phyloP scores from a whole-genome alignment of 148 eudicot genomes.

The Selenicereus undatus region DNA sequence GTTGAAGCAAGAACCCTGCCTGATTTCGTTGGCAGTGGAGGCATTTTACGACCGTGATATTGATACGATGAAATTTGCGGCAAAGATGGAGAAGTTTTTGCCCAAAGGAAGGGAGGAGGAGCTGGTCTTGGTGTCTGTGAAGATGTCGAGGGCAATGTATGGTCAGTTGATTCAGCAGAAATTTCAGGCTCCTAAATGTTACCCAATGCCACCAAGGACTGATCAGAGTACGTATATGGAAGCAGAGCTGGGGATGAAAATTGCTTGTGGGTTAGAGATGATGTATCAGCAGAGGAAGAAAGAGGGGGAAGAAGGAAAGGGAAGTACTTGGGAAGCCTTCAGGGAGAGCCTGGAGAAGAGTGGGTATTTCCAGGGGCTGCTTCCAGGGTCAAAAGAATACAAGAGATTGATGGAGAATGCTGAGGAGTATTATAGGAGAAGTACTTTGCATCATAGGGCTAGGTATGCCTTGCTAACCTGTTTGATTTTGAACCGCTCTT shows the following conservation, averaged over 20 bases:
- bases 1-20: constrained; percentile 64
- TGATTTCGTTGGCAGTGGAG: constrained; percentile 73
- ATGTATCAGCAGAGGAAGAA: constrained; percentile 69
- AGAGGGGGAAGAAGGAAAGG: constrained; percentile 74
- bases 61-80: constrained; percentile 78
- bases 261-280: constrained; percentile 93
- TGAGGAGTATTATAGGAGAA: constrained; percentile 67
- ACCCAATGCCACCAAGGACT: constrained; percentile 66
- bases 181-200: constrained; percentile 86
- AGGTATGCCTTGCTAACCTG: constrained; percentile 37
- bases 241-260: constrained; percentile 96
- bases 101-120: constrained; percentile 59
- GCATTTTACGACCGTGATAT: constrained; percentile 90
- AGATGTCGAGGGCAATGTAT: constrained; percentile 89
- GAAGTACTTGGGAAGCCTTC: constrained; percentile 76
- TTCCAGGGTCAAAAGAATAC: constrained; percentile 84
- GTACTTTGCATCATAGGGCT: constrained; percentile 53
- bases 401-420: constrained; percentile 72
- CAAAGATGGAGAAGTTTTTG: constrained; percentile 74
- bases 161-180: constrained; percentile 85
- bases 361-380: constrained; percentile 68
- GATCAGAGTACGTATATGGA: constrained; percentile 44
- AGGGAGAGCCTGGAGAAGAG: constrained; percentile 64
- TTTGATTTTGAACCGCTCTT: neutral
- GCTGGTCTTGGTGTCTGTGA: constrained; percentile 50